Base-by-base conservation (phyloP, 441 rosid genomes). In the Hypseocharis bilobata region DNA sequence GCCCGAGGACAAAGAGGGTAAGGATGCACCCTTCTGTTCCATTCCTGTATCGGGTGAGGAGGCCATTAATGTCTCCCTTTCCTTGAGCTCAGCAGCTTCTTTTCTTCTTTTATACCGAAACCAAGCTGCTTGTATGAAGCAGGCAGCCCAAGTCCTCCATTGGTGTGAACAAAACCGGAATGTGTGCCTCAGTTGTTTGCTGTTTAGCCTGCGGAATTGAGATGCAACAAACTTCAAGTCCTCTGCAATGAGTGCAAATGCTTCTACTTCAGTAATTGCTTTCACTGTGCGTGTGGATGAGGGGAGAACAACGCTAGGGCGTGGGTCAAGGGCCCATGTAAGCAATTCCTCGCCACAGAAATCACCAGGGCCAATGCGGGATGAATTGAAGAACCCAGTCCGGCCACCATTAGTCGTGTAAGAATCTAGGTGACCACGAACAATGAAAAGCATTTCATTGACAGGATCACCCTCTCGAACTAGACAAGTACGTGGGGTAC, bases 111-210 rank as follows among this genome's bases (percentile, higher is more conserved):
- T 80, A 52, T 82, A 76, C 7, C 87, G 80, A 54, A 75, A 71
- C 87, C 89, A 86, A 0, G 85, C 85, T 3, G 84, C 89, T 40
- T 83, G 86, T 47, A 86, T 62, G 62, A 80, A 83, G 75, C 86
- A 84, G 2, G 88, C 84, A 6, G 86, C 88, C 92, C 89, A 86
- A 16, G 81, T 83, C 62, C 85, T 75, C 87, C 92, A 86, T 4
- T 83, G 87, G 8, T 76, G 86, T 0, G 92, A 86, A 70, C 83
- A 81, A 66, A 81, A 77, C 76, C 87, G 71, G 47, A 86, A 74
- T 3, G 76, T 74, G 26, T 84, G 79, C 68, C 81, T 72, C 4
- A 83, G 74, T 45, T 76, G 74, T 63, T 81, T 82, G 73, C 85
- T 76, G 22, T 83, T 83, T n/a, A 86, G 66, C 72, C 74, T 83